These are phyloP conservation scores for Eimeria sp. DNA, from an alignment of 169 alveolate species.

Conservation along the genomic window DNA sequence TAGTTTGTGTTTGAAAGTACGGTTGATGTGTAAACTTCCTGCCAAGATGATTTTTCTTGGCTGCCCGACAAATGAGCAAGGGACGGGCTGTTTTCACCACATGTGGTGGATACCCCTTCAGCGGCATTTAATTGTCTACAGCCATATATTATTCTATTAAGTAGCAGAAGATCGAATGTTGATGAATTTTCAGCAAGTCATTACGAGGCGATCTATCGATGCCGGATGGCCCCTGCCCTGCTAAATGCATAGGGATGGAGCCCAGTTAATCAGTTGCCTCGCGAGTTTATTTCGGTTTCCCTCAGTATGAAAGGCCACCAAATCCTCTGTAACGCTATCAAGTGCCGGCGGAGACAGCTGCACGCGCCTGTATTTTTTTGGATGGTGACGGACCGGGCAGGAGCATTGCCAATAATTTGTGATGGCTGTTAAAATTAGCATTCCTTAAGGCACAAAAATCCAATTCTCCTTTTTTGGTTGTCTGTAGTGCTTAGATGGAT, in stretches of 20 bases:
- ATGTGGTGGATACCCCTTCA: neutral
- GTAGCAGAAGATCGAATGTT: neutral
- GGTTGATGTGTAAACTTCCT: neutral
- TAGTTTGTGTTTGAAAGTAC: neutral
- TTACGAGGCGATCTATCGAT: neutral
- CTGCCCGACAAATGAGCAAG: neutral
- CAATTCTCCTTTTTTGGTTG: neutral
- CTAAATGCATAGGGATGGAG: neutral
- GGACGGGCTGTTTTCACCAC: neutral
- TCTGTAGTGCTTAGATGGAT: neutral
- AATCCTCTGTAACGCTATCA: neutral
- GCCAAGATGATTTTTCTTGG: neutral
- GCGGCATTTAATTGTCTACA: neutral
- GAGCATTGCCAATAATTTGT: neutral
- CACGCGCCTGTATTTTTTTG: neutral
- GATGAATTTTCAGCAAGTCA: neutral
- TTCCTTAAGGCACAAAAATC: neutral
- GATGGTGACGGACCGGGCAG: neutral
- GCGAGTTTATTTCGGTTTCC: neutral
- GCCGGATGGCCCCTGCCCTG: neutral
- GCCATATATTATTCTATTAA: neutral
- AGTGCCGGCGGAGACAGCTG: neutral
- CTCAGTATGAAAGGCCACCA: neutral
- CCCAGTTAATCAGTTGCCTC: neutral
- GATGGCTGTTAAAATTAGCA: neutral